Conservation (phyloP, 225 moss, liverwort and hornwort species). For the Lunularia cruciata region DNA sequence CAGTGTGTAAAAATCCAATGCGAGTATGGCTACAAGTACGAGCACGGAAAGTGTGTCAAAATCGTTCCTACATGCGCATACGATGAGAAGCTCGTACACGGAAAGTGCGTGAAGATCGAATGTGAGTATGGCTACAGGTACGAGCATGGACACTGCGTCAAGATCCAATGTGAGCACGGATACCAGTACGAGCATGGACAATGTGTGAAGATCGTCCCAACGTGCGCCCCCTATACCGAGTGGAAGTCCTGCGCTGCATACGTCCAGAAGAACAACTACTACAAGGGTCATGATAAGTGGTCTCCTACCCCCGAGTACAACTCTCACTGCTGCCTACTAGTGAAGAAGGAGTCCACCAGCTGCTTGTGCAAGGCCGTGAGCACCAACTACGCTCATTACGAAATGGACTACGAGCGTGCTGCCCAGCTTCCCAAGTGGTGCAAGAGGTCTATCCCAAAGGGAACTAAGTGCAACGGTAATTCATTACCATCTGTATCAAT, state of each 20-base stretch:
- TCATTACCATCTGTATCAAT: too few species aligned
- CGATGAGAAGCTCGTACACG: neutral
- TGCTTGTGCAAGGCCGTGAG: neutral
- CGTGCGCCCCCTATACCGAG: neutral
- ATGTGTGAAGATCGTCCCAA: neutral
- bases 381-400: neutral
- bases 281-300: conserved; percentile 2
- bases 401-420: neutral
- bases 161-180: neutral
- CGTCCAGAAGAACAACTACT: conserved; percentile 11
- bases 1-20: neutral
- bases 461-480: neutral
- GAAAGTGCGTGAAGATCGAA: neutral
- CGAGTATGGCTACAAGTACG: neutral
- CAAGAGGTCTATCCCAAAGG: neutral
- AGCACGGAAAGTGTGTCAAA: neutral
- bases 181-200: neutral
- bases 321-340: neutral
- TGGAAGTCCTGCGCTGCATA: neutral
- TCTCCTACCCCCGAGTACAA: neutral
- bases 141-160: neutral
- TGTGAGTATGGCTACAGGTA: neutral
- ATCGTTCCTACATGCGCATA: neutral
- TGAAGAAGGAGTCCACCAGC: conserved; percentile 2
- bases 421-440: neutral